Evolutionary conservation across 108 stramenopile genomes (phyloP), one percentile per base, ranked within the genome.

Genomic region (Nitzschia putrida): DNA sequence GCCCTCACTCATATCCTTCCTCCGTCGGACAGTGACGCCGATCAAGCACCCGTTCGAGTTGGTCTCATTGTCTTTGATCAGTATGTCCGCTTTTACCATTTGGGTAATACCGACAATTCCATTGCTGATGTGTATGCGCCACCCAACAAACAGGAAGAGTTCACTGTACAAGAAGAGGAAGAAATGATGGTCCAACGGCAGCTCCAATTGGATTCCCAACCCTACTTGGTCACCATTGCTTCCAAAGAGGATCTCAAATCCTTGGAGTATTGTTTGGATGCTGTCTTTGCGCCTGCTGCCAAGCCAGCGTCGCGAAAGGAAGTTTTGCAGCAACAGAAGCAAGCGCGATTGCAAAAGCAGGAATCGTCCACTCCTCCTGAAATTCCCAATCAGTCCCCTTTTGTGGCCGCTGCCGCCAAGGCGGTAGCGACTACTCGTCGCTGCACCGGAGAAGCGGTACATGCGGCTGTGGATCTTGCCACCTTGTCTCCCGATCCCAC

Each of bases 21-120:
- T 13, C 41, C 51, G n/a, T 16, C 14, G 23, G 56, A 55, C 16
- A 21, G 14, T 20, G 34, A 26, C 25, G 12, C 20, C 12, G 25
- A 25, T 0, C 24, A 41, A 12, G 57, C 39, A 56, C 26, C 49
- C 23, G 39, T 66, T 22, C 42, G 59, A 57, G 40, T 86, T 50
- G 85, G 81, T 11, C 57, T 86, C 34, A 40, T 86, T 45, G 70
- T 80, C 12, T 86, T 83, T 74, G 80, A 66, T 45, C 55, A 81
- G 25, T 49, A 61, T 16, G 66, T 86, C 21, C 69, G 72, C 20
- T 68, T 83, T 9, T 86, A 83, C 60, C 82, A 83, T 42, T 53
- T 83, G n/a, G 78, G 78, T 22, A n/a, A 72, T 23, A 41, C 69
- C 18, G 82, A 80, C 26, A 37, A 83, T 18, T 80, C 73, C 13